Conservation (phyloP, 1,284 basidiomycete species). For the Ganoderma sinense region DNA sequence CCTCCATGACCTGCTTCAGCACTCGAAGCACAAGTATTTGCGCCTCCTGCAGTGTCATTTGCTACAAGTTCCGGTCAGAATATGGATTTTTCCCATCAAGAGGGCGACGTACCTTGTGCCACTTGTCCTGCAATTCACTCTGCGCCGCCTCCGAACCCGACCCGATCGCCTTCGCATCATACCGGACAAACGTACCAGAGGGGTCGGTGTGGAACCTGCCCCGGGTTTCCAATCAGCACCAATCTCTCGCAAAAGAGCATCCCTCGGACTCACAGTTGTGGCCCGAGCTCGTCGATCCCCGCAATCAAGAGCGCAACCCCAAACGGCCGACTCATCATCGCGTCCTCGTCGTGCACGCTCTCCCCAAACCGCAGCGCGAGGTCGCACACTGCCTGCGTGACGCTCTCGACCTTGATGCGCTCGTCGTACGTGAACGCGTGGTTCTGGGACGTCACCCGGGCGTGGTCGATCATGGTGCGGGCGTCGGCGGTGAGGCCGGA, state of each 20-base stretch:
- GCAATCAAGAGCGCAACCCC: constrained; percentile 98
- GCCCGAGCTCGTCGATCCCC: constrained; percentile 95
- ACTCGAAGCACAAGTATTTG: constrained; percentile 89
- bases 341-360: constrained; percentile 98
- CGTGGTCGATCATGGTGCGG: constrained; percentile 99
- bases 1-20: constrained; percentile 99
- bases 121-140: constrained; percentile 96
- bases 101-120: constrained; percentile 79
- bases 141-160: constrained; percentile 98
- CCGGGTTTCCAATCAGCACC: neutral
- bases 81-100: neutral
- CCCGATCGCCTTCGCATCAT: constrained; percentile 98
- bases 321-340: constrained; percentile 99
- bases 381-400: constrained; percentile 98
- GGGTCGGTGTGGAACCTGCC: constrained; percentile 96
- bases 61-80: constrained; percentile 54
- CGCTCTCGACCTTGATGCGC: constrained; percentile 95
- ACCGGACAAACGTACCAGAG: constrained; percentile 97
- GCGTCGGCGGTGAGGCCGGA: constrained; percentile 98
- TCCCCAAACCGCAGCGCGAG: constrained; percentile 97
- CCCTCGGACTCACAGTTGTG: constrained; percentile 79
- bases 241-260: neutral
- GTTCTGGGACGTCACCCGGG: constrained; percentile 95
- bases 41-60: constrained; percentile 93
- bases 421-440: constrained; percentile 99